Conservation (phyloP, 495 filamentous ascomycete genomes). For the Achaetomiella virescens region DNA sequence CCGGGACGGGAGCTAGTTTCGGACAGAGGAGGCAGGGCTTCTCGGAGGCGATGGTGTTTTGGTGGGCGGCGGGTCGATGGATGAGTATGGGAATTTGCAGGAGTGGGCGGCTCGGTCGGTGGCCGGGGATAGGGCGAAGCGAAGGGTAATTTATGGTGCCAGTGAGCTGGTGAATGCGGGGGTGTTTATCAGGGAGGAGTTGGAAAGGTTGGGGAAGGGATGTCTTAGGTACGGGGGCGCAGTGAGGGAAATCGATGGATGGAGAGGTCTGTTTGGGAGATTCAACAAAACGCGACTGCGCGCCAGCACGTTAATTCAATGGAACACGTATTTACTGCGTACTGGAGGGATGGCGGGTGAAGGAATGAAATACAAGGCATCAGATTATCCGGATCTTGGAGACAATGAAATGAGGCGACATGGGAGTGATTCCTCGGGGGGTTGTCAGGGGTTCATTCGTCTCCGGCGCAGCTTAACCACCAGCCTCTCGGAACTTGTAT, state of each 20-base stretch:
- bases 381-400: neutral
- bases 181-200: constrained; percentile 75
- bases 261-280: neutral
- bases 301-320: too few species aligned
- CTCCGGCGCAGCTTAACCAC: neutral
- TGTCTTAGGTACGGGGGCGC: constrained; percentile 20
- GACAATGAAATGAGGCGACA: neutral
- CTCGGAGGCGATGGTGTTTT: constrained; percentile 92
- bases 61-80: constrained; percentile 96
- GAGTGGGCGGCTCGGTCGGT: constrained; percentile 84
- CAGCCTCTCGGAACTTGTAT: neutral
- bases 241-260: too few species aligned
- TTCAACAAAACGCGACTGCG: neutral
- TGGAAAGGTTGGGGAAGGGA: constrained; percentile 65
- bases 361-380: neutral
- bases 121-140: constrained; percentile 47
- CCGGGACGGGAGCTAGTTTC: constrained; percentile 79
- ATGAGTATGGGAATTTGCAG: constrained; percentile 96
- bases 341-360: neutral
- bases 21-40: constrained; percentile 91
- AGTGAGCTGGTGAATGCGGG: constrained; percentile 89
- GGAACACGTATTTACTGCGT: neutral
- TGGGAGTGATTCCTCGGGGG: neutral
- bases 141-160: constrained; percentile 89
- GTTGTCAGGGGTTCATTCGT: too few species aligned